A percentile compares a stretch with the other conserved stretches of the same genome.
phyloP scores from a whole-genome alignment of 352 stramenopile genomes.

The Phytophthora pistaciae region DNA sequence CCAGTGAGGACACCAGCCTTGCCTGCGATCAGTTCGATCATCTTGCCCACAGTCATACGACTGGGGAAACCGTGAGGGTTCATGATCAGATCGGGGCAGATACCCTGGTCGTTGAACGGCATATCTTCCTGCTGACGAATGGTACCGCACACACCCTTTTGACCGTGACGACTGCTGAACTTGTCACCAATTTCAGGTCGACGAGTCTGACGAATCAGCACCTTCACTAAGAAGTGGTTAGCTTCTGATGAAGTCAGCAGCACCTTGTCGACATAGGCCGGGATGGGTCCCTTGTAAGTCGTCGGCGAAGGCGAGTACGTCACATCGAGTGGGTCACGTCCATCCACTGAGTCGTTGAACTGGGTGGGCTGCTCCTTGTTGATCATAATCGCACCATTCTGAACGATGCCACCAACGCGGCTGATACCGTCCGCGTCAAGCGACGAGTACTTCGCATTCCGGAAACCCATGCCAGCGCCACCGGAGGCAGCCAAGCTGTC shows the following conservation, averaged over 20 bases:
- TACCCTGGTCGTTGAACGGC: constrained; percentile 98
- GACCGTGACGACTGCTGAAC: constrained; percentile 98
- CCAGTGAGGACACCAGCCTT: constrained; percentile 98
- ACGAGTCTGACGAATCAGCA: constrained; percentile 96
- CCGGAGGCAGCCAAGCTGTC: constrained; percentile 69
- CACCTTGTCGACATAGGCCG: constrained; percentile 99
- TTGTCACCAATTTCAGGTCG: constrained; percentile 99
- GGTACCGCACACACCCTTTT: constrained; percentile 99
- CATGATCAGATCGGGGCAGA: constrained; percentile 99
- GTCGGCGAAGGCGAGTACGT: constrained; percentile 90
- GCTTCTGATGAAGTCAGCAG: constrained; percentile 98
- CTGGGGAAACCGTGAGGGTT: constrained; percentile 99
- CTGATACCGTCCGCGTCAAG: constrained; percentile 98
- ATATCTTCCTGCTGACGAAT: constrained; percentile 98
- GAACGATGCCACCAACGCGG: constrained; percentile 86
- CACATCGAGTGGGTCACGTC: constrained; percentile 76
- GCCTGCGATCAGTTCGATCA: constrained; percentile 99
- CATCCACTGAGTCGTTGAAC: constrained; percentile 90
- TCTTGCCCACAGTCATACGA: constrained; percentile 99
- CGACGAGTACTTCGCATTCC: constrained; percentile 93
- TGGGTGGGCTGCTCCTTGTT: constrained; percentile 98
- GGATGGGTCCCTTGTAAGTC: constrained; percentile 96
- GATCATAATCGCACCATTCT: constrained; percentile 97
- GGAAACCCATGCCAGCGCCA: constrained; percentile 69
- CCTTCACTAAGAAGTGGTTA: constrained; percentile 99